These are phyloP conservation scores for Nitzschia sp. DNA, from an alignment of 108 stramenopile species.

Conservation along the genomic window DNA sequence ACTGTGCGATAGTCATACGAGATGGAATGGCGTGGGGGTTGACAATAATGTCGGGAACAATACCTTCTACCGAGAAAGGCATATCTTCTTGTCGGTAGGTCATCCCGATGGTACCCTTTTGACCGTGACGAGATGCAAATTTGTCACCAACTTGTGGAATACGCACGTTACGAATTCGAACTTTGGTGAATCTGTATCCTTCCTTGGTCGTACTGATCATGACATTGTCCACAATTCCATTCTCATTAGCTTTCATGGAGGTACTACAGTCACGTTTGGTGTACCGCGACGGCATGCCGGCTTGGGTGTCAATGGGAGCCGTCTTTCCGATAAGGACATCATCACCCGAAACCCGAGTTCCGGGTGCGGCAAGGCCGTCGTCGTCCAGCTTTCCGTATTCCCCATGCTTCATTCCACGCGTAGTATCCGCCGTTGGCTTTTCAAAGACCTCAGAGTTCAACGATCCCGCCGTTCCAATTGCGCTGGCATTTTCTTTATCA, in stretches of 20 bases:
- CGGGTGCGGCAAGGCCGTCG: constrained; percentile 95
- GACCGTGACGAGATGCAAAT: constrained; percentile 96
- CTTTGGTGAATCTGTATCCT: constrained; percentile 96
- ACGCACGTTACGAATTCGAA: constrained; percentile 97
- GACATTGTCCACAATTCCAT: constrained; percentile 97
- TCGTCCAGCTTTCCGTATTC: constrained; percentile 97
- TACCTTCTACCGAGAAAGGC: constrained; percentile 98
- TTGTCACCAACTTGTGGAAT: constrained; percentile 83
- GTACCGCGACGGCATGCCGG: constrained; percentile 80
- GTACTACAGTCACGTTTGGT: constrained; percentile 95
- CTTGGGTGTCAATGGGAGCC: constrained; percentile 73
- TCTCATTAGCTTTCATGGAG: constrained; percentile 96
- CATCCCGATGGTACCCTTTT: constrained; percentile 99
- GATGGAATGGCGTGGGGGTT: constrained; percentile 99
- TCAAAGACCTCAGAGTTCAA: constrained; percentile 92
- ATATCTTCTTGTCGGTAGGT: constrained; percentile 99
- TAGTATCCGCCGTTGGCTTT: constrained; percentile 80
- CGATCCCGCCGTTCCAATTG: constrained; percentile 73
- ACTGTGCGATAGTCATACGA: constrained; percentile 99
- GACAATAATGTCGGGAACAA: constrained; percentile 99
- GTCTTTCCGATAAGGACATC: constrained; percentile 98
- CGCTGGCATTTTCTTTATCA: constrained; percentile 89
- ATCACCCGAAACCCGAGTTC: constrained; percentile 93
- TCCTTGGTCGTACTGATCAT: constrained; percentile 88
- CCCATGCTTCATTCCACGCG: constrained; percentile 91